phyloP scores from a whole-genome alignment of 176 grass and related monocot genomes.

The Eleusine coracana region DNA sequence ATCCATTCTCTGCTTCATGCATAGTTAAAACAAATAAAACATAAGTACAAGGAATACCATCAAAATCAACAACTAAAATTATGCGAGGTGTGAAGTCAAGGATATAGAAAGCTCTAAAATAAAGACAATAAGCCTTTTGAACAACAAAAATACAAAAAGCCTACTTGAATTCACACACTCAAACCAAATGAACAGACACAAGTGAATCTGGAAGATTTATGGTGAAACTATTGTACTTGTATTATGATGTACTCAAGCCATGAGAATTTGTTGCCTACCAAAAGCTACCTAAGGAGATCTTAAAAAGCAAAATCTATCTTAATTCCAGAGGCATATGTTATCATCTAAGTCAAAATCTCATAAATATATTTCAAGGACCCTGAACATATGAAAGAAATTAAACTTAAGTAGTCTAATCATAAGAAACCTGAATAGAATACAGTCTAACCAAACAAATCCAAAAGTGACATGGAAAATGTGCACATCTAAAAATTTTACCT shows the following conservation, averaged over 20 bases:
- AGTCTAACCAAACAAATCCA: not conserved
- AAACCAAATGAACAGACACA: not conserved
- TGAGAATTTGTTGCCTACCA: constrained; percentile 12
- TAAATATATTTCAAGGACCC: constrained; percentile 4
- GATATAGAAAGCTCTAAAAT: not conserved
- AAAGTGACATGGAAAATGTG: not conserved
- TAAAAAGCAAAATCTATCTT: not conserved
- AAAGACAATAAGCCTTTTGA: not conserved
- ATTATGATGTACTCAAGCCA: not conserved
- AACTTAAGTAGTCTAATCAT: not conserved
- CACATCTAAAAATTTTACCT: constrained; percentile 57
- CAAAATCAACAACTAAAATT: constrained; percentile 8
- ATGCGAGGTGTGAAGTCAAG: not conserved
- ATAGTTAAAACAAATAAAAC: constrained; percentile 31
- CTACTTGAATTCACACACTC: not conserved
- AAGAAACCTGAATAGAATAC: not conserved
- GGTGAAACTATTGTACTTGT: not conserved
- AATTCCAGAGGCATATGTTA: not conserved
- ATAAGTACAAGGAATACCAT: constrained; percentile 28
- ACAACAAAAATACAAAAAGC: constrained; percentile 12
- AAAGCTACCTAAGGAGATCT: not conserved
- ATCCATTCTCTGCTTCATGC: constrained; percentile 84
- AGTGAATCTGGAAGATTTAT: not conserved
- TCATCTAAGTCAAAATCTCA: not conserved
- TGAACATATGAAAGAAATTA: not conserved